These are phyloP conservation scores for Porphyrellus sp. DNA, from an alignment of 1,284 basidiomycete genomes.

Conservation along the genomic window DNA sequence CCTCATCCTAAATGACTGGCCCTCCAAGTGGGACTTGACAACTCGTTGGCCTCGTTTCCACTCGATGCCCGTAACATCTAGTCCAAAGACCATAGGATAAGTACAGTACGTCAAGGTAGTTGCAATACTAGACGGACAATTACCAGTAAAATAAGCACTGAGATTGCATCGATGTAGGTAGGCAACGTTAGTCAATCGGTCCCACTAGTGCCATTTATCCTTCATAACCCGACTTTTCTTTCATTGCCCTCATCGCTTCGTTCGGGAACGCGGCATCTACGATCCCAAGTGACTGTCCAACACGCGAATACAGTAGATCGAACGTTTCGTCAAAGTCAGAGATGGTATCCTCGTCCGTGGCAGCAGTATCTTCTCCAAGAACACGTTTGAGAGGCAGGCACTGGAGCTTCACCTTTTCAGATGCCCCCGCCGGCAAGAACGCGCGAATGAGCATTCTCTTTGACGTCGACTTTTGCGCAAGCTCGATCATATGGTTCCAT, in stretches of 20 bases:
- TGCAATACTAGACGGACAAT: constrained; percentile 6
- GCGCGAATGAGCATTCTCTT: constrained; percentile 30
- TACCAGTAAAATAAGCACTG: neutral
- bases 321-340: constrained; percentile 26
- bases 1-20: constrained; percentile 16
- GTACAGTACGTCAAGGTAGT: constrained; percentile 6
- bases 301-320: constrained; percentile 29
- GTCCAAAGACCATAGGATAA: neutral
- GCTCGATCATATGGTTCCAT: constrained; percentile 30
- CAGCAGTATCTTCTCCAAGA: constrained; percentile 9
- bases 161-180: neutral
- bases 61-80: constrained; percentile 4
- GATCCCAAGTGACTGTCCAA: constrained; percentile 13
- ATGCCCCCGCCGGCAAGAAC: constrained; percentile 28
- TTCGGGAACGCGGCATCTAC: constrained; percentile 27
- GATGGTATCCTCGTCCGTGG: constrained; percentile 15
- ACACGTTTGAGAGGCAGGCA: constrained; percentile 24
- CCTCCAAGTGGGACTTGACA: neutral
- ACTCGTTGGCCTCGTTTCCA: neutral
- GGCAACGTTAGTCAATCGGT: neutral
- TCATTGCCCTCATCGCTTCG: constrained; percentile 15
- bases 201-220: neutral
- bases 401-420: constrained; percentile 29
- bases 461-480: constrained; percentile 24
- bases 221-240: constrained; percentile 10